Evolutionary conservation across 768 basidiomycete genomes (phyloP).

Genomic region (Multifurca ochricompacta): DNA sequence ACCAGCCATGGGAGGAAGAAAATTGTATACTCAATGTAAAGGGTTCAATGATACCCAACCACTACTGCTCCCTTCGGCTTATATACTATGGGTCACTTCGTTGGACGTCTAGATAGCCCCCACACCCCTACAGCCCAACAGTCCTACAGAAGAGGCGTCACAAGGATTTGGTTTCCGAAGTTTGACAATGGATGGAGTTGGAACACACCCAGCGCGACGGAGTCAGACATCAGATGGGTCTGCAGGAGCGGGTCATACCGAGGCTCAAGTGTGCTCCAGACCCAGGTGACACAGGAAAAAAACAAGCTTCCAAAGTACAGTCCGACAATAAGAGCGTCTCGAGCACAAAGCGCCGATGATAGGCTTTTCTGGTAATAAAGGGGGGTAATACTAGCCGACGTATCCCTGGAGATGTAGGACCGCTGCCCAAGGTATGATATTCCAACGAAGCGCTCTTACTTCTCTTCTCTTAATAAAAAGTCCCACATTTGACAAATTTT

Average conservation of each 20-base stretch:
- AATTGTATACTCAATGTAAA: no score
- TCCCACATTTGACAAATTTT: not conserved
- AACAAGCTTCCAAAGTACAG: not conserved
- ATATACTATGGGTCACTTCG: not conserved
- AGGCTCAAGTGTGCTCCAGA: not conserved
- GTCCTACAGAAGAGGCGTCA: not conserved
- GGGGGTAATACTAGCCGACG: not conserved
- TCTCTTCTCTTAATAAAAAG: not conserved
- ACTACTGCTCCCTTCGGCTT: not conserved
- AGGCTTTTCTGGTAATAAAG: not conserved
- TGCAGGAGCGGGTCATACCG: not conserved
- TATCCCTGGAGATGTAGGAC: not conserved
- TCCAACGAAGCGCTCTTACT: not conserved
- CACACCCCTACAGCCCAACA: slow-evolving; percentile 7
- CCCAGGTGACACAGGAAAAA: not conserved
- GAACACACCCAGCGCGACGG: not conserved
- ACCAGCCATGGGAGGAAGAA: not conserved
- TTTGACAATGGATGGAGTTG: not conserved
- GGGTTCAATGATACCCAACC: not conserved
- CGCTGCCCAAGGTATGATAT: not conserved
- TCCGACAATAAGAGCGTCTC: slow-evolving; percentile 4
- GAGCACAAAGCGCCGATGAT: not conserved
- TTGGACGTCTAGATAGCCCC: not conserved
- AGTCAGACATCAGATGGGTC: not conserved
- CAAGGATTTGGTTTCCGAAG: not conserved